phyloP scores from a whole-genome alignment of 345 rosid species.

The Syzygium grande region DNA sequence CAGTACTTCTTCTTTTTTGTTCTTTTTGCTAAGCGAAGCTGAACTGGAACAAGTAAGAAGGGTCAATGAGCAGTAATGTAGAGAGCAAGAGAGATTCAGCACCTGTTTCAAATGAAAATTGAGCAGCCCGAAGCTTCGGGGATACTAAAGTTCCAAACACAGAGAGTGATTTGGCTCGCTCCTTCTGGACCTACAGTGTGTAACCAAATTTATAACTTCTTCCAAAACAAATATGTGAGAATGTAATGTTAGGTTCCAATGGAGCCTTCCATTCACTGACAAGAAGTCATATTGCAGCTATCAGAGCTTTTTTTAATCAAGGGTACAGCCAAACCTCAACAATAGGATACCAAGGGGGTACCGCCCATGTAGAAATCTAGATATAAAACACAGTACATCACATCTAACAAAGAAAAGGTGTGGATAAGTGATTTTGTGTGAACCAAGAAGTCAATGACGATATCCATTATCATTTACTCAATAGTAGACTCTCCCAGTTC shows the following conservation, averaged over 20 bases:
- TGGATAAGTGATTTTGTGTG: background rate
- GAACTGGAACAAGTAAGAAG: background rate
- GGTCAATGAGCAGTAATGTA: background rate
- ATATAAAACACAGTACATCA: background rate
- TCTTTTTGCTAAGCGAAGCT: background rate
- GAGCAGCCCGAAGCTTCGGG: conserved; percentile 79
- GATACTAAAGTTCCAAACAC: conserved; percentile 84
- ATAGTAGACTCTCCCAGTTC: background rate
- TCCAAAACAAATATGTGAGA: background rate
- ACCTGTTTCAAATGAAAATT: conserved; percentile 90
- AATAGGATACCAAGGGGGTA: background rate
- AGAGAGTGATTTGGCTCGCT: conserved; percentile 53
- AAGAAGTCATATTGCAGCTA: background rate
- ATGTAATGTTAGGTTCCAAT: background rate
- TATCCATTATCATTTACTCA: background rate
- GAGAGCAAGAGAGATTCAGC: background rate
- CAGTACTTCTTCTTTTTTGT: background rate
- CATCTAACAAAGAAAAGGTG: background rate
- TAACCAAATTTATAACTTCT: background rate
- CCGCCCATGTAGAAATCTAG: background rate
- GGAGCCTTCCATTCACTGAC: background rate
- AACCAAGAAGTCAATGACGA: background rate
- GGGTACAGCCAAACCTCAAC: background rate
- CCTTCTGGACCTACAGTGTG: conserved; percentile 46
- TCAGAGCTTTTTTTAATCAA: background rate